phyloP scores from a whole-genome alignment of 305 asterid genomes.

The Fraxinus sp. region DNA sequence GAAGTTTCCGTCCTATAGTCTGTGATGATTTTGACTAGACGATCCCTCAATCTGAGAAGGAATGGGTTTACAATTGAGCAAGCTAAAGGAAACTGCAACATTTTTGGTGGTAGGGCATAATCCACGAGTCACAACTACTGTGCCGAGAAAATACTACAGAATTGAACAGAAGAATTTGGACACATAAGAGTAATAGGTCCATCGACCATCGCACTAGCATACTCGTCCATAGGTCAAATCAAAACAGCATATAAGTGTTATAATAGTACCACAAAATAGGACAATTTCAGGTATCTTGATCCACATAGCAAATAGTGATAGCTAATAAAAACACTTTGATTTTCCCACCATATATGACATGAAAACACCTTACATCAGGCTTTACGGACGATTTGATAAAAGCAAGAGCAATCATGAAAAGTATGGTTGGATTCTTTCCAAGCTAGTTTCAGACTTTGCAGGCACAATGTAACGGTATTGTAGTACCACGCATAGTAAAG shows the following conservation, averaged over 20 bases:
- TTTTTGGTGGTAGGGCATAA: not conserved
- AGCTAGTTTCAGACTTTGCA: not conserved
- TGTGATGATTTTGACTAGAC: constrained; percentile 89
- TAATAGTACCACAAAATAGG: not conserved
- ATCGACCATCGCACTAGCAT: not conserved
- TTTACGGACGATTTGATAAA: not conserved
- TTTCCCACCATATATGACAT: not conserved
- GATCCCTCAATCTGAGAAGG: constrained; percentile 81
- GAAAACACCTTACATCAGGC: not conserved
- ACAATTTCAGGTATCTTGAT: not conserved
- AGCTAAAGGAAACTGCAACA: not conserved
- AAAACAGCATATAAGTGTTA: not conserved
- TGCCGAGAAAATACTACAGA: not conserved
- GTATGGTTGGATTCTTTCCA: not conserved
- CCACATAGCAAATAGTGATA: not conserved
- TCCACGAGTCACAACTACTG: not conserved
- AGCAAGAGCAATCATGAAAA: not conserved
- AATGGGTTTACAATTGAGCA: not conserved
- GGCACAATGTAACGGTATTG: not conserved
- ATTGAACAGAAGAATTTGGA: not conserved
- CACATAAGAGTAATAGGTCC: not conserved
- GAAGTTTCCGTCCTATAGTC: constrained; percentile 97
- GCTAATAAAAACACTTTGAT: not conserved
- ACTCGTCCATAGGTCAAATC: not conserved
- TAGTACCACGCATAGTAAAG: not conserved